These are phyloP conservation scores for Backusella morwellensis DNA, from an alignment of 192 early-diverging fungal species.

Conservation along the genomic window DNA sequence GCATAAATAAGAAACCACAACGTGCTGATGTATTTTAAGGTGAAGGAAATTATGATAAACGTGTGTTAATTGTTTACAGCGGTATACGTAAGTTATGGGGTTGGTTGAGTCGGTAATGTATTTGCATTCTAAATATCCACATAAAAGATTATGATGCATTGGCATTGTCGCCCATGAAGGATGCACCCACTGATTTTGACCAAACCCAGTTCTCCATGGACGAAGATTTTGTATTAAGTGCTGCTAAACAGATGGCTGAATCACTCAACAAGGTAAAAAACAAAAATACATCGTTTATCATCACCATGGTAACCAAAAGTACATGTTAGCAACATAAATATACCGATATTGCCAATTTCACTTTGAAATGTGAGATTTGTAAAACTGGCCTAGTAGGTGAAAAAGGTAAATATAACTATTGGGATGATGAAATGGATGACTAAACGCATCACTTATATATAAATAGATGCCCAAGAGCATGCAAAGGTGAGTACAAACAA, in stretches of 20 bases:
- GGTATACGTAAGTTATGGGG: slow-evolving; percentile 49
- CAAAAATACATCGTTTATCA: background rate
- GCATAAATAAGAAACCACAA: background rate
- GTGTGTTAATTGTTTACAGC: slow-evolving; percentile 43
- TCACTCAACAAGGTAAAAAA: slow-evolving; percentile 42
- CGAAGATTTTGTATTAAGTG: slow-evolving; percentile 33
- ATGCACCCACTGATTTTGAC: slow-evolving; percentile 66
- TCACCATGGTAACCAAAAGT: background rate
- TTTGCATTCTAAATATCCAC: background rate
- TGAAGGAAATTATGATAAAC: slow-evolving; percentile 49
- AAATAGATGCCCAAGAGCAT: slow-evolving; percentile 35
- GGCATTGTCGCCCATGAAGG: slow-evolving; percentile 56
- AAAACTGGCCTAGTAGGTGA: slow-evolving; percentile 48
- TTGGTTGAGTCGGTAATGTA: background rate
- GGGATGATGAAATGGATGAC: background rate
- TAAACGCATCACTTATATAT: background rate
- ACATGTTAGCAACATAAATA: slow-evolving; percentile 59
- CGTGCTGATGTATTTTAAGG: slow-evolving; percentile 24
- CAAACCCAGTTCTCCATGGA: slow-evolving; percentile 58
- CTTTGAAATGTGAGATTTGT: slow-evolving; percentile 65
- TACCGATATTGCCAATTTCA: slow-evolving; percentile 72
- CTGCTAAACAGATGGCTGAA: slow-evolving; percentile 39
- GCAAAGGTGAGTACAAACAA: slow-evolving; percentile 19
- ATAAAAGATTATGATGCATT: slow-evolving; percentile 73
- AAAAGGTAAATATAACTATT: slow-evolving; percentile 30